These are phyloP conservation scores for Polygonum maritimum DNA, from an alignment of 148 eudicot species.

Conservation along the genomic window DNA sequence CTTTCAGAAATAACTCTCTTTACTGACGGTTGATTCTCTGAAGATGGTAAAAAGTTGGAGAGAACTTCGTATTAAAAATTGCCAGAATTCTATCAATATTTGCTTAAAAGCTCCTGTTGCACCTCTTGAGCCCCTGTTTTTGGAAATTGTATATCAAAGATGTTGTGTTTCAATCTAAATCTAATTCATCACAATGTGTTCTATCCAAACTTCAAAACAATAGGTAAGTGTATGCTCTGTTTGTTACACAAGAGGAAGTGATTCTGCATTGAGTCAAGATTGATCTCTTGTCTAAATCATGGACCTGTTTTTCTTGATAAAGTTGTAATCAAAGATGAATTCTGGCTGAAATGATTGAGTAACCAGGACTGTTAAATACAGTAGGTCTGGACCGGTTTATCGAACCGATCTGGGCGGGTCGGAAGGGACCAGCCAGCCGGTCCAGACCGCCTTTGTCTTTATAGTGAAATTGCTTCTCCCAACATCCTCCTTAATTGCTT, in stretches of 20 bases:
- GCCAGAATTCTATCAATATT: background rate
- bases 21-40: constrained; percentile 15
- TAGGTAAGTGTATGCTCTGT: background rate
- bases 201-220: background rate
- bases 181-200: background rate
- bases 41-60: background rate
- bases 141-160: constrained; percentile 8
- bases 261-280: background rate
- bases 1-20: constrained; percentile 23
- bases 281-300: background rate
- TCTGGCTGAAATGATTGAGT: background rate
- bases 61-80: background rate
- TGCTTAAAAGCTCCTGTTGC: constrained; percentile 1
- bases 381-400: too few relatives aligned
- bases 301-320: background rate
- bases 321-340: background rate
- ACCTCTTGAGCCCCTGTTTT: background rate
- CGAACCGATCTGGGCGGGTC: too few relatives aligned
- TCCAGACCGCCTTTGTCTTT: too few relatives aligned
- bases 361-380: background rate
- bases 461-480: too few relatives aligned
- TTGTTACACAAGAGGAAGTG: background rate
- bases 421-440: too few relatives aligned
- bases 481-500: too few relatives aligned
- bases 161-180: background rate